phyloP scores from a whole-genome alignment of 176 grass and related monocot genomes.

The Cenchrus americanus region DNA sequence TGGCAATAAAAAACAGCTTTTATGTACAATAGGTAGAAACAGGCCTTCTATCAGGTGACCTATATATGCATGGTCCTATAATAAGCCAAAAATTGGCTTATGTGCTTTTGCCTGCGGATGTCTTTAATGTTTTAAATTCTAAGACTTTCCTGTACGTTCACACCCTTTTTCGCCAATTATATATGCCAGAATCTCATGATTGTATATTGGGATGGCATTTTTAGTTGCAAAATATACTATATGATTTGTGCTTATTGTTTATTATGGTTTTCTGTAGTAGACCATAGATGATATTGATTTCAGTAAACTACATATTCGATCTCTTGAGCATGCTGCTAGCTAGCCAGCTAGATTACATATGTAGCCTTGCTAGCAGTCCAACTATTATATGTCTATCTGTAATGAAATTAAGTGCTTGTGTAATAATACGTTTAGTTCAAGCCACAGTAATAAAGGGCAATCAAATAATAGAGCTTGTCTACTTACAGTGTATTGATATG shows the following conservation, averaged over 20 bases:
- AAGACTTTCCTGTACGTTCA: neutral
- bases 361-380: too few species aligned
- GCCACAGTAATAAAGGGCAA: neutral
- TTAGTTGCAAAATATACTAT: neutral
- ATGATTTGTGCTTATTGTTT: neutral
- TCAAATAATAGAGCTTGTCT: neutral
- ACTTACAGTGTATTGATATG: neutral
- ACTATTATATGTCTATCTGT: too few species aligned
- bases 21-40: neutral
- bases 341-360: neutral
- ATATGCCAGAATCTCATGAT: slow-evolving; percentile 24
- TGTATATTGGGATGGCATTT: neutral
- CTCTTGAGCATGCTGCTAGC: neutral
- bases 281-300: neutral
- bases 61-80: neutral
- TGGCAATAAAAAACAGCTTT: neutral
- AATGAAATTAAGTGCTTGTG: neutral
- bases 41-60: neutral
- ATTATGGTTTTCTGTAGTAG: neutral
- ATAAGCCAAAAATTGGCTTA: neutral
- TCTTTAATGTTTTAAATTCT: neutral
- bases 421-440: neutral
- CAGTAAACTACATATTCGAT: too few species aligned
- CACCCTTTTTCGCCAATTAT: neutral
- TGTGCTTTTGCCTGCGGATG: neutral